These are phyloP conservation scores for Microbotryum saponariae DNA, from an alignment of 1,284 basidiomycete genomes.

Conservation along the genomic window DNA sequence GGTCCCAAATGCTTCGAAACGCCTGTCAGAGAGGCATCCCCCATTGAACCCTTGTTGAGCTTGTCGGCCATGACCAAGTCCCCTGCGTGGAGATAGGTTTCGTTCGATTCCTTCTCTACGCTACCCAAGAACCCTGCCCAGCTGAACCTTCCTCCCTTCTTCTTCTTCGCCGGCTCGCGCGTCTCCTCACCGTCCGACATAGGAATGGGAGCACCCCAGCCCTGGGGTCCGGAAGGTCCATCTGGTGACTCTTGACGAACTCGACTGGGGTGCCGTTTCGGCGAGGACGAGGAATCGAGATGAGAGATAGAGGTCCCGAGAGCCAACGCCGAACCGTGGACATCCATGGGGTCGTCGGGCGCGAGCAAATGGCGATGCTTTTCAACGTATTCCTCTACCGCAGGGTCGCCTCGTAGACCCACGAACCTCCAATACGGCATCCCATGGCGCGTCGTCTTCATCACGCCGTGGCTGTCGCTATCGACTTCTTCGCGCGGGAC, in stretches of 20 bases:
- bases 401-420: conserved; percentile 34
- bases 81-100: conserved; percentile 15
- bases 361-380: background rate
- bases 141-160: conserved; percentile 10
- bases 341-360: background rate
- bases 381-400: conserved; percentile 20
- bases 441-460: conserved; percentile 31
- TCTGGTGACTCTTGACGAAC: no score
- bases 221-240: no score
- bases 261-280: no score
- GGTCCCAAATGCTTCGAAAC: conserved; percentile 36
- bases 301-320: no score
- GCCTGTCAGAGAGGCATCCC: no score
- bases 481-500: conserved; percentile 40
- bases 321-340: no score
- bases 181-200: background rate
- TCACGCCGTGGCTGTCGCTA: conserved; percentile 12
- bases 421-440: conserved; percentile 44
- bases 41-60: conserved; percentile 9
- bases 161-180: conserved; percentile 8
- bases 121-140: conserved; percentile 15
- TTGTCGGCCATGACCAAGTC: conserved; percentile 38
- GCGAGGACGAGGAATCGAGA: no score
- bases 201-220: background rate
- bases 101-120: conserved; percentile 4